Conservation (phyloP, 2,329 filamentous ascomycete genomes). For the Aspergillus pseudoglaucus region DNA sequence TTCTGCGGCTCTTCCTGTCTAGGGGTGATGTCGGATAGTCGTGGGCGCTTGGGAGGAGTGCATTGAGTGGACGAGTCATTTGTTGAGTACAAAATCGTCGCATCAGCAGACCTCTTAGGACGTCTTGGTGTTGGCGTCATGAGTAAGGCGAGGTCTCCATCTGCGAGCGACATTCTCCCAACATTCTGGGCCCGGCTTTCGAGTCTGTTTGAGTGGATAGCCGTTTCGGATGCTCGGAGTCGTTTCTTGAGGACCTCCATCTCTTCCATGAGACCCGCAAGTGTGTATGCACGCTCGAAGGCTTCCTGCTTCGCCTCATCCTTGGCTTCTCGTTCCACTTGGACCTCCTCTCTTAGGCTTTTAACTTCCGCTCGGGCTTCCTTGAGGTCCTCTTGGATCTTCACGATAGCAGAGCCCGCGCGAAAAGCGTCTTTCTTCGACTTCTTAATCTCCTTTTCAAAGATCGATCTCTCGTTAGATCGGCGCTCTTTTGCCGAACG, state of each 20-base stretch:
- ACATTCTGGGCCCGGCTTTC: slow-evolving; percentile 28
- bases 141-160: slow-evolving; percentile 28
- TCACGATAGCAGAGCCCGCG: slow-evolving; percentile 48
- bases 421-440: slow-evolving; percentile 54
- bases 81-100: slow-evolving; percentile 8
- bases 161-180: slow-evolving; percentile 22
- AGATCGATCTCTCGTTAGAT: slow-evolving; percentile 41
- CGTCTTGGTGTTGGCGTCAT: slow-evolving; percentile 25
- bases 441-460: slow-evolving; percentile 52
- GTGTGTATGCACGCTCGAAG: slow-evolving; percentile 41
- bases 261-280: slow-evolving; percentile 41
- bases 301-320: slow-evolving; percentile 42
- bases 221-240: slow-evolving; percentile 33
- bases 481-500: slow-evolving; percentile 47
- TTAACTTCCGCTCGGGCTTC: slow-evolving; percentile 40
- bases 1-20: slow-evolving; percentile 21
- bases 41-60: slow-evolving; percentile 29
- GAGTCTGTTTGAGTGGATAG: slow-evolving; percentile 27
- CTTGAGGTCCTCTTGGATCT: slow-evolving; percentile 48
- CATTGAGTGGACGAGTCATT: slow-evolving; percentile 11
- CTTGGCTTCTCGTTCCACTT: slow-evolving; percentile 43
- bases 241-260: slow-evolving; percentile 37
- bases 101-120: slow-evolving; percentile 28
- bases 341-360: slow-evolving; percentile 47
- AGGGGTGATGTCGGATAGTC: slow-evolving; percentile 25